Evolutionary conservation across 768 basidiomycete species (phyloP), one percentile per base, ranked within the genome.

Genomic region (Mrakia gelida): DNA sequence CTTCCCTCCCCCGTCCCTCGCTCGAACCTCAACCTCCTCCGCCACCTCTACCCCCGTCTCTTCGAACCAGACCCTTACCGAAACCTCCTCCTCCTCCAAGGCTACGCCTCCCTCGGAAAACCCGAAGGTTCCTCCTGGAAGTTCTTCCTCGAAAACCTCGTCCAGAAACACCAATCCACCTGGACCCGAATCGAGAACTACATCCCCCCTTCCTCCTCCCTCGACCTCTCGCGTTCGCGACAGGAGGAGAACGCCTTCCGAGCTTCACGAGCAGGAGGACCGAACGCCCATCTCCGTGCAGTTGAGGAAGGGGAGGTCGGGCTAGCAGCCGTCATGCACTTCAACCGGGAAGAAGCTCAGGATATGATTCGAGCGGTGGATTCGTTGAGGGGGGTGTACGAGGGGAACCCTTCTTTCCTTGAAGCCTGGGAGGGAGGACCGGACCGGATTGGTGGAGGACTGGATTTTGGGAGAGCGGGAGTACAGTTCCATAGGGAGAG

Each of bases 31-130:
- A 70, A 70, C 38, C 32, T 38, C 67, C 34, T 70, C 9, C 67
- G 67, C 13, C 34, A 70, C 67, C 34, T 70, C 38, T 41, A 41
- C 21, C 38, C 67, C 26, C 67, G 67, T 70, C 38, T 41, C 23
- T 43, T 41, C 67, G 67, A 70, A 38, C 1, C 38, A 18, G 67
- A 70, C 23, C 67, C 67, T 10, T 70, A 38, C 11, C 67, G 67
- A n/a, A 41, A 41, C 41, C 34, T 70, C 67, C 23, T 43, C 38
- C 67, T 70, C 67, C 67, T 70, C 67, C 34, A 70, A 38, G 67
- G 67, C 11, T 70, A 70, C 67, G 2, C 23, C 41, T 16, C 67
- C 21, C 67, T 70, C 67, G 21, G 21, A 3, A 1, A 32, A 6
- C 21, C 16, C 18, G 67, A 70, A 43, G 67, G 67, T 0, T 0